phyloP scores from a whole-genome alignment of 306 rosid species.

The Vigna trinervia region DNA sequence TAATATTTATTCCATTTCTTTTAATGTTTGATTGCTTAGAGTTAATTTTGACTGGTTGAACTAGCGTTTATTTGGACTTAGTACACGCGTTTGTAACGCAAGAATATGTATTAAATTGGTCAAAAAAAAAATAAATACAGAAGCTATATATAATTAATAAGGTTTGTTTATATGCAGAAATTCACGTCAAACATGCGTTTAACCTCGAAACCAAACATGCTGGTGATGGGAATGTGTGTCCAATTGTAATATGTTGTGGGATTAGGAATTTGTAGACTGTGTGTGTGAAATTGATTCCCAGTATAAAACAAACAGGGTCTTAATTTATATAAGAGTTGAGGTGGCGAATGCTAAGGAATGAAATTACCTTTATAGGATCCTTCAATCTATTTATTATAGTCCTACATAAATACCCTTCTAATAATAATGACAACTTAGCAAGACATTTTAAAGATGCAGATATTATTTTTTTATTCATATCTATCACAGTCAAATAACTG shows the following conservation, averaged over 20 bases:
- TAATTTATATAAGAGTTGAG: neutral
- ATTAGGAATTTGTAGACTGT: neutral
- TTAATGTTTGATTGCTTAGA: neutral
- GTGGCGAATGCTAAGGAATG: neutral
- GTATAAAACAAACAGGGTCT: neutral
- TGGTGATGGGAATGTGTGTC: neutral
- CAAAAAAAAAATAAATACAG: neutral
- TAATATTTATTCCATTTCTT: neutral
- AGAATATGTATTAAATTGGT: neutral
- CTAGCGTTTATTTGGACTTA: neutral
- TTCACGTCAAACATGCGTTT: neutral
- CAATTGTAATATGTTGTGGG: neutral
- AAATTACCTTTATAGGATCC: conserved; percentile 32
- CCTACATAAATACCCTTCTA: neutral
- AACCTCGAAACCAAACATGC: neutral
- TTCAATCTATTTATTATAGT: neutral
- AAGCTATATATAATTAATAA: neutral
- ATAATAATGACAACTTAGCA: conserved; percentile 1
- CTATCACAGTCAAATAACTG: neutral
- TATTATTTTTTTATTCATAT: too few relatives aligned
- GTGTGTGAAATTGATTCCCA: neutral
- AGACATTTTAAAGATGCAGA: too few relatives aligned
- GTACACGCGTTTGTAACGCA: neutral
- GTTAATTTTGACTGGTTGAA: neutral
- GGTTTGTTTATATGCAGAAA: neutral